Conservation (phyloP, 2,329 filamentous ascomycete species). For the Nannizzia gypsea region DNA sequence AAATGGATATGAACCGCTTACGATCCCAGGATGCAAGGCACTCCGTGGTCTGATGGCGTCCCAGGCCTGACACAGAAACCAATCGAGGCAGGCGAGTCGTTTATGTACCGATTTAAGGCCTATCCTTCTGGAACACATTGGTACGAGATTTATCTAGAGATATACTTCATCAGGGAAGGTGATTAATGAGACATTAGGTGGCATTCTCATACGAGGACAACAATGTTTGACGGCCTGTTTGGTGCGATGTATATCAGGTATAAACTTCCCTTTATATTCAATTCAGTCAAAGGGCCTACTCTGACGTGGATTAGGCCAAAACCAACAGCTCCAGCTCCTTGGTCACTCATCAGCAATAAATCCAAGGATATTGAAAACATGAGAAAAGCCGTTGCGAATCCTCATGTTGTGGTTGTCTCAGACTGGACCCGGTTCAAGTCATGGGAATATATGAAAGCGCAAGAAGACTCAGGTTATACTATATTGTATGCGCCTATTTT, state of each 20-base stretch:
- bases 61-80: conserved; percentile 15
- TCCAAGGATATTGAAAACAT: neutral
- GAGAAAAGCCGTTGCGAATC: neutral
- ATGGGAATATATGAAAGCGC: conserved; percentile 2
- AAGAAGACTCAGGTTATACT: neutral
- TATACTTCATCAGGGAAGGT: neutral
- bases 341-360: neutral
- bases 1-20: neutral
- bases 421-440: conserved; percentile 1
- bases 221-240: neutral
- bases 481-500: neutral
- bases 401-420: neutral
- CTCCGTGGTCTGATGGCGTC: conserved; percentile 17
- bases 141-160: conserved; percentile 15
- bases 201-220: neutral
- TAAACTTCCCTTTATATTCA: neutral
- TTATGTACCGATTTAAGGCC: conserved; percentile 27
- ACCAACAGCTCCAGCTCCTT: neutral
- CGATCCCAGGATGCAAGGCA: conserved; percentile 11
- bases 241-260: neutral
- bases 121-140: conserved; percentile 27
- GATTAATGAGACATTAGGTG: neutral
- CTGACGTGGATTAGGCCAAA: neutral
- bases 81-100: conserved; percentile 15
- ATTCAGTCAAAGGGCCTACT: neutral